Evolutionary conservation across 176 grass and related monocot species (phyloP), one percentile per base, ranked within the genome.

Genomic region (Cenchrus fungigraminus): DNA sequence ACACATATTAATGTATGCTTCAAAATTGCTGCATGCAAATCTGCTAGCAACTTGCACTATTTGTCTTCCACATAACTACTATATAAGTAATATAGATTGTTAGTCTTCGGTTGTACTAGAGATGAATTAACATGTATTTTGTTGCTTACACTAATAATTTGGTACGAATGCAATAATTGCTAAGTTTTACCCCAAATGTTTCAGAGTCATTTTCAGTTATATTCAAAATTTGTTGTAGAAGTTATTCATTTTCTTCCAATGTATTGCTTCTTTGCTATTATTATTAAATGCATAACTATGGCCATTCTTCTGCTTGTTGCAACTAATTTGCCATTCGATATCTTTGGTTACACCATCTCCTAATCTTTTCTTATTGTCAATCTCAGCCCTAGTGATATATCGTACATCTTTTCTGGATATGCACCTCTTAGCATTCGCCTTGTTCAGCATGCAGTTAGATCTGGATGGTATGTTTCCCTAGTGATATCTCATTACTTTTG

Each of bases 361-460:
- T 83, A 69, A 57, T 25, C 46, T 90, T 31, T 85, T 78, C 45
- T 65, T 98, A 16, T 86, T 86, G 71, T 73, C 77, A 65, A 44
- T 94, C 43, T 88, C 93, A 95, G 97, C 64, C 97, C 91, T 68
- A 90, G 71, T 80, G 97, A 98, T 87, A 91, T 98, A 91, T 92
- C 93, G 2, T 98, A 98, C 75, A 95, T 98, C 79, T 98, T 98
- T 92, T 95, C 97, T 92, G 91, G 97, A 86, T 98, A 98, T 31
- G 97, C 93, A 20, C 97, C 97, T 90, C 93, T 98, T 79, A 98
- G 97, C 78, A 98, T 98, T 82, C 87, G 97, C 31, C 91, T 98
- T 78, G 90, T 98, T 71, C 93, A 98, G 74, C 97, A 98, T 91
- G 93, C 96, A 54, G 91, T 95, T 72, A 91, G 96, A 85, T 95